Evolutionary conservation across 148 eudicot genomes (phyloP), one percentile per base, ranked within the genome.

Genomic region (Bassia scoparia): DNA sequence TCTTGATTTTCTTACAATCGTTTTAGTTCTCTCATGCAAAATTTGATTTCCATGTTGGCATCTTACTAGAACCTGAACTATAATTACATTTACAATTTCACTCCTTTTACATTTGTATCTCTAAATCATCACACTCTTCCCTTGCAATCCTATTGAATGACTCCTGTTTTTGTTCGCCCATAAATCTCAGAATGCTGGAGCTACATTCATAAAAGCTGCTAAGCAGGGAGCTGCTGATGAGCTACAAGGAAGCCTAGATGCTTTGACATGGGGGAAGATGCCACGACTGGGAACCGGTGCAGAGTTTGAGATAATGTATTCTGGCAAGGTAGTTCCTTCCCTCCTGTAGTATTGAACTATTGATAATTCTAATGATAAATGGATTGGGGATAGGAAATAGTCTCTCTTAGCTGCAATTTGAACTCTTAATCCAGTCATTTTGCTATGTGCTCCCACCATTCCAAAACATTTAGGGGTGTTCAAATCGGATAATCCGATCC

Each of bases 201-300:
- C 82, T 76, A 82, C 87, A 75, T 85, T 95, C 69, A 82, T 86
- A 52, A 89, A 86, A 76, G 96, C 98, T 79, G 96, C 96, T 52
- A 95, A 95, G 81, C 72, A 72, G 58, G 96, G 88, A 74, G 83
- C 81, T 46, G 43, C 60, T 17, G 98, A 95, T 78, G 80, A 79
- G 62, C 92, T 95, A 43, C 88, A 86, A 73, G 98, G 98, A 61
- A 88, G 85, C 74, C 70, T 95, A 4, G 98, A 91, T 46, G 84
- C 90, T 33, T 82, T 95, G 77, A 79, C 96, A 34, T 95, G 98
- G 98, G 98, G 98, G 37, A 89, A 87, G 70, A 63, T 81, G 63
- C 98, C 98, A 26, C 76, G 93, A 23, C 55, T 89, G 26, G 98
- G 98, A 61, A 91, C 98, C 33, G 96, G 97, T 69, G 84, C 82